Conservation (phyloP, 2,329 filamentous ascomycete genomes). For the Lanzia echinophila region DNA sequence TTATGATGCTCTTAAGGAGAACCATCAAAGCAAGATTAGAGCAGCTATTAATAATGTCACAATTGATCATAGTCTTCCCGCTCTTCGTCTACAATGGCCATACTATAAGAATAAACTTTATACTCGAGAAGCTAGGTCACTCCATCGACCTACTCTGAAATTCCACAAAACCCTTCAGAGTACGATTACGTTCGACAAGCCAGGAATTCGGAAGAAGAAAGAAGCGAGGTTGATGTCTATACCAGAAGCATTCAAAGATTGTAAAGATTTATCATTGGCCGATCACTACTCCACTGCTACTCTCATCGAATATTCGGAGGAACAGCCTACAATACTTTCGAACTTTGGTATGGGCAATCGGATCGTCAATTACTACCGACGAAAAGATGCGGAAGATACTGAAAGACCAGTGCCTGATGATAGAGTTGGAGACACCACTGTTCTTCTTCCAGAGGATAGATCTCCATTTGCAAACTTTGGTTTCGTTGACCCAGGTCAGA, state of each 20-base stretch:
- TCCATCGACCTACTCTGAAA: constrained; percentile 73
- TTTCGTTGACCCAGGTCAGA: constrained; percentile 84
- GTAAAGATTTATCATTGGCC: constrained; percentile 75
- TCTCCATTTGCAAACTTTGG: constrained; percentile 96
- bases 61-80: constrained; percentile 92
- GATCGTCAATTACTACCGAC: constrained; percentile 92
- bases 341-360: constrained; percentile 97
- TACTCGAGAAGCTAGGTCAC: constrained; percentile 66
- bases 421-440: constrained; percentile 81
- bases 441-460: constrained; percentile 86
- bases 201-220: constrained; percentile 72
- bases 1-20: constrained; percentile 93
- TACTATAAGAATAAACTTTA: constrained; percentile 87
- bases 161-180: constrained; percentile 62
- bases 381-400: constrained; percentile 60
- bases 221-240: constrained; percentile 72
- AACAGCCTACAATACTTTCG: constrained; percentile 82
- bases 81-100: constrained; percentile 84
- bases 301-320: constrained; percentile 92
- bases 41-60: constrained; percentile 84
- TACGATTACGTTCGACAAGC: constrained; percentile 67
- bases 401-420: constrained; percentile 38
- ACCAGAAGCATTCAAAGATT: constrained; percentile 70
- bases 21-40: constrained; percentile 91
- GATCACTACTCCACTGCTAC: constrained; percentile 79